Base-by-base conservation (phyloP, 129 eudicot genomes). In the Rutidosis leptorrhynchoides region DNA sequence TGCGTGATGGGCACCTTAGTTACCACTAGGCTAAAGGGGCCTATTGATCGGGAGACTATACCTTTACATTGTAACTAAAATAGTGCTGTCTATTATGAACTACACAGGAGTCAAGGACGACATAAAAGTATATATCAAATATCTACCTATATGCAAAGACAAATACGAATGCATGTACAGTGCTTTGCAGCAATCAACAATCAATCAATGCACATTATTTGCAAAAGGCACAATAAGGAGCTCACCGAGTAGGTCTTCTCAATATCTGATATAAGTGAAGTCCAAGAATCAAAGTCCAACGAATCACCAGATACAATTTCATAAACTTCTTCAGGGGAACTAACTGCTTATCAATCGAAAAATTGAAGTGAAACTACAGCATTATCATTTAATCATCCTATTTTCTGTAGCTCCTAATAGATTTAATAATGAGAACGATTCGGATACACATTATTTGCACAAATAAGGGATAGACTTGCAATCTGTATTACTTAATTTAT, bases 211-310 rank as follows among this genome's bases (percentile, higher is more conserved):
- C 53, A 64, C 25, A 57, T 19, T 15, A 20, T 45, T 62, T 20
- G 27, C 26, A 67, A 67, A 21, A 70, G 3, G 62, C 23, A 32
- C 54, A 48, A 45, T 35, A 35, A 29, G 55, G 5, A 55, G 68
- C 91, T 80, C 69, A 90, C 97, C 6, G 81, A 66, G 69, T 77
- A 69, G 58, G 62, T 70, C 68, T 82, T 83, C 58, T 90, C 97
- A 53, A 74, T 76, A 60, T 80, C 80, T 30, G 79, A 63, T 73
- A 90, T 82, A 74, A 90, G 71, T 46, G 77, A 68, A 37, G 81
- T 84, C 97, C 97, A 90, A 20, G 92, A 48, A 65, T 83, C 81
- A 26, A 84, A 87, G 80, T 84, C 89, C 66, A 68, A 49, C 26
- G 84, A 69, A 64, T 58, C 84, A 33, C 72, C 67, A 37, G 75